These are phyloP conservation scores for Coniosporium apollinis DNA, from an alignment of 495 filamentous ascomycete species.

Conservation along the genomic window DNA sequence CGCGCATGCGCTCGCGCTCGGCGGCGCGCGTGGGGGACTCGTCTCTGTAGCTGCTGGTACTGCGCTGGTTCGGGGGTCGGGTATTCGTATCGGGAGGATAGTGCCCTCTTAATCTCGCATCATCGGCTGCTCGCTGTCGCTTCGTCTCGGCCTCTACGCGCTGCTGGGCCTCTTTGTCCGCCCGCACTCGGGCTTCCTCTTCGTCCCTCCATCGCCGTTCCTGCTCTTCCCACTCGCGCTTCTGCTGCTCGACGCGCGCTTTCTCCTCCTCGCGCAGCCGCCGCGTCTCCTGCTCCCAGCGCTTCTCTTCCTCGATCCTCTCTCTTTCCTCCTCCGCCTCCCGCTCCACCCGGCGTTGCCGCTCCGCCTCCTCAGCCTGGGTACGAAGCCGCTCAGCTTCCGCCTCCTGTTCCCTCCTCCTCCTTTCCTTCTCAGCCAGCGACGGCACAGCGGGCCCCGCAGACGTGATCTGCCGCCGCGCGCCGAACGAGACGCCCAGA, in stretches of 20 bases:
- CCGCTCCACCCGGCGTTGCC: constrained; percentile 37
- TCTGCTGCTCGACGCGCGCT: constrained; percentile 55
- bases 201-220: constrained; percentile 67
- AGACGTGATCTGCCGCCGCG: constrained; percentile 79
- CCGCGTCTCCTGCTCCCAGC: constrained; percentile 66
- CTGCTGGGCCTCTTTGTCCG: constrained; percentile 57
- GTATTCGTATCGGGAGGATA: constrained; percentile 48
- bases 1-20: constrained; percentile 46
- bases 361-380: constrained; percentile 50
- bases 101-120: constrained; percentile 60
- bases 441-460: constrained; percentile 63
- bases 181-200: constrained; percentile 54
- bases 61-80: constrained; percentile 17
- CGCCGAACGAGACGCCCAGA: constrained; percentile 83
- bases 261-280: constrained; percentile 52
- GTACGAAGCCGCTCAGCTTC: constrained; percentile 45
- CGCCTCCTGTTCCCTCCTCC: constrained; percentile 32
- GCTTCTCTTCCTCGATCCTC: constrained; percentile 50
- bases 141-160: constrained; percentile 49
- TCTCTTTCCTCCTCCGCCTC: constrained; percentile 57
- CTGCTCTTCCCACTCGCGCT: constrained; percentile 66
- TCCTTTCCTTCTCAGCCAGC: constrained; percentile 48
- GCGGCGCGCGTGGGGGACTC: constrained; percentile 13
- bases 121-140: constrained; percentile 39
- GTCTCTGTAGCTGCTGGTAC: constrained; percentile 13